phyloP scores from a whole-genome alignment of 371 early-diverging fungal genomes.

The Mucor indicus region DNA sequence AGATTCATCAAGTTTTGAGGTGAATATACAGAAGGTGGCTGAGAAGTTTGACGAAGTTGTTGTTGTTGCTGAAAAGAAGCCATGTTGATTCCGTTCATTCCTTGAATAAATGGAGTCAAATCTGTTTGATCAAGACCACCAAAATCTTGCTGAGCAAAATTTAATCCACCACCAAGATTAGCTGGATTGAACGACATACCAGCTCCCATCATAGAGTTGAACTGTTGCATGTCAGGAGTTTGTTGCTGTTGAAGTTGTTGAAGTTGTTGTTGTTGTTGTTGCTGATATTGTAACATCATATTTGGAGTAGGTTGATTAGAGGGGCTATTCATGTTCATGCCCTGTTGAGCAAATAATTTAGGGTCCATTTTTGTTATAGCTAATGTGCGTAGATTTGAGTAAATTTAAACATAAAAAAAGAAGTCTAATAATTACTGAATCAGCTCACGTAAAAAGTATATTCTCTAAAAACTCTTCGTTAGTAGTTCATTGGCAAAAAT shows the following conservation, averaged over 20 bases:
- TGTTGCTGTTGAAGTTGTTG: slow-evolving; percentile 24
- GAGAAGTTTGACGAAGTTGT: slow-evolving; percentile 14
- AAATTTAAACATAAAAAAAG: no score
- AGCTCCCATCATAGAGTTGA: slow-evolving; percentile 13
- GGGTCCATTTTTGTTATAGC: slow-evolving; percentile 48
- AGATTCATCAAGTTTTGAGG: slow-evolving; percentile 25
- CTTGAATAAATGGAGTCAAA: slow-evolving; percentile 20
- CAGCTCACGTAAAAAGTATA: no score
- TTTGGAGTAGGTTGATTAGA: slow-evolving; percentile 26
- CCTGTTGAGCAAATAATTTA: slow-evolving; percentile 37
- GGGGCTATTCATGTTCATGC: slow-evolving; percentile 26
- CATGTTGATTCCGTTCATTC: not conserved
- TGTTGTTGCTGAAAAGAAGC: slow-evolving; percentile 11
- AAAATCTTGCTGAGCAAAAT: slow-evolving; percentile 26
- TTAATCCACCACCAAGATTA: slow-evolving; percentile 21
- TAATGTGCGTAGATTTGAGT: no score
- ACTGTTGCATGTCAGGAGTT: slow-evolving; percentile 25
- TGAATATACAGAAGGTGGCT: slow-evolving; percentile 21
- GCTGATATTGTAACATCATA: slow-evolving; percentile 38
- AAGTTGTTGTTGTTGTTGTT: slow-evolving; percentile 27
- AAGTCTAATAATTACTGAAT: no score
- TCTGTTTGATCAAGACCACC: slow-evolving; percentile 25
- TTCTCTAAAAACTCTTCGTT: no score
- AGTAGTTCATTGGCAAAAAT: no score
- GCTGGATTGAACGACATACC: slow-evolving; percentile 22